A percentile compares a stretch with the other conserved stretches of the same genome.
Evolutionary conservation across 352 stramenopile species (phyloP).

Genomic region (Globisporangium acanthophoron): DNA sequence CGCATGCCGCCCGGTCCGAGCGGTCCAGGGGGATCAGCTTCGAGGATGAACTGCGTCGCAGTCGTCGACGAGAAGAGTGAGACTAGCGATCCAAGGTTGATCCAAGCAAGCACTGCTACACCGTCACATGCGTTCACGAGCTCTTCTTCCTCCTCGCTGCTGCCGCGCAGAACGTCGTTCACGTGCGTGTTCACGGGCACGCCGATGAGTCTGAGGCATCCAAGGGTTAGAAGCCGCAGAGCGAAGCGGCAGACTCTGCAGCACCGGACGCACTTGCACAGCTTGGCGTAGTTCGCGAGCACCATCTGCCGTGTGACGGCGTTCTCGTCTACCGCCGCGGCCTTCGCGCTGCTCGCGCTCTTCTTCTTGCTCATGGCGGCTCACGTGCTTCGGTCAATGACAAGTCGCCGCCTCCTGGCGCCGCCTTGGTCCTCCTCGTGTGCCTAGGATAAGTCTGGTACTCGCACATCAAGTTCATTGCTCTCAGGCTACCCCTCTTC

Average conservation of each 20-base stretch:
- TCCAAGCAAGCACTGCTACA: not conserved
- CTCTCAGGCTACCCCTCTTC: not conserved
- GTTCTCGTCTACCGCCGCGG: conserved; percentile 55
- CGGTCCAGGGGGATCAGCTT: conserved; percentile 55
- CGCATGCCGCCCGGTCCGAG: conserved; percentile 59
- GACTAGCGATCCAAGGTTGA: not conserved
- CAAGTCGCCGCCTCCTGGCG: no score
- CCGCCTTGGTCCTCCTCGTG: no score
- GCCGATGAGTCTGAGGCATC: conserved; percentile 47
- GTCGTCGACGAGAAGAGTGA: not conserved
- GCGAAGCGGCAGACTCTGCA: not conserved
- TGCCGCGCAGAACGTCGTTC: conserved; percentile 61
- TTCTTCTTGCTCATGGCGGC: conserved; percentile 56
- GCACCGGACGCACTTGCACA: conserved; percentile 46
- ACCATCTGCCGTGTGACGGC: conserved; percentile 58
- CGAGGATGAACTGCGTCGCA: conserved; percentile 55
- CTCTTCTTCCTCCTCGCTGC: conserved; percentile 58
- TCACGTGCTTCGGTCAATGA: no score
- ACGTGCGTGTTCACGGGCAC: conserved; percentile 58
- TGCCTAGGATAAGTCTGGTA: no score
- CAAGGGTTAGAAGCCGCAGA: not conserved
- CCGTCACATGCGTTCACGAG: conserved; percentile 46
- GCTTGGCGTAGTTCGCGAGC: conserved; percentile 63
- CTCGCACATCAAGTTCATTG: not conserved
- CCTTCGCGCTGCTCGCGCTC: conserved; percentile 43